Base-by-base conservation (phyloP, 75 land plant species). In the Cupressus sempervirens region DNA sequence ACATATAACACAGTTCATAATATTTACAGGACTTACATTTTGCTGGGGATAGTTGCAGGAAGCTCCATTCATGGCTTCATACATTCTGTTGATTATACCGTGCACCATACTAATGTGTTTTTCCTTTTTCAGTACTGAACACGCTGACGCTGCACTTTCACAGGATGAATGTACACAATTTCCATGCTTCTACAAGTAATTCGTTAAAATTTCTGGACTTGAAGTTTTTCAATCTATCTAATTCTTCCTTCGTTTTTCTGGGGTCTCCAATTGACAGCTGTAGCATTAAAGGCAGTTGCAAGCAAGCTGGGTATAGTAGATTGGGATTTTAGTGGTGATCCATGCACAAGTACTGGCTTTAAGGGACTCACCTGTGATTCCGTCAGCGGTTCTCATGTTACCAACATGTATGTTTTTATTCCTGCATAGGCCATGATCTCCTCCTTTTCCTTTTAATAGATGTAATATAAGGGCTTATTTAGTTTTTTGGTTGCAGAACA, bases 281-380 rank as follows among this genome's bases (percentile, higher is more conserved):
- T 6, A 18, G 15, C 81, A 43, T 35, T 80, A 35, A 38, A 80
- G 18, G 20, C 18, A 43, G 13, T 80, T 26, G 81, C n/a, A 43
- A 16, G 34, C 36, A 35, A 18, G 20, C 35, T 80, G 38, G 81
- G 81, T 20, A 38, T 38, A 43, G n/a, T 10, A 26, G 45, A 80
- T 43, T 80, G 81, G 81, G n/a, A 80, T 23, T 80, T 80, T 35
- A 80, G 7, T 80, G 81, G 20, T 6, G 81, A 80, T 29, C 81
- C 81, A 35, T 80, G 81, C 45, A 14, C 20, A 54, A 4, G 58
- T 3, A n/a, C 26, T 8, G 29, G 30, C n/a, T n/a, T 30, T 68
- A 1, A n/a, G 9, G 29, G 30, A 26, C 34, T 68, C 32, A 30
- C 29, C 9, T n/a, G 30, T 68, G 45, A 43, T 43, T 43, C 45